Percentiles rank a stretch among this genome's conserved stretches.
Conservation (phyloP, 1,284 basidiomycete species). For the Cutaneotrichosporon cutaneum region DNA sequence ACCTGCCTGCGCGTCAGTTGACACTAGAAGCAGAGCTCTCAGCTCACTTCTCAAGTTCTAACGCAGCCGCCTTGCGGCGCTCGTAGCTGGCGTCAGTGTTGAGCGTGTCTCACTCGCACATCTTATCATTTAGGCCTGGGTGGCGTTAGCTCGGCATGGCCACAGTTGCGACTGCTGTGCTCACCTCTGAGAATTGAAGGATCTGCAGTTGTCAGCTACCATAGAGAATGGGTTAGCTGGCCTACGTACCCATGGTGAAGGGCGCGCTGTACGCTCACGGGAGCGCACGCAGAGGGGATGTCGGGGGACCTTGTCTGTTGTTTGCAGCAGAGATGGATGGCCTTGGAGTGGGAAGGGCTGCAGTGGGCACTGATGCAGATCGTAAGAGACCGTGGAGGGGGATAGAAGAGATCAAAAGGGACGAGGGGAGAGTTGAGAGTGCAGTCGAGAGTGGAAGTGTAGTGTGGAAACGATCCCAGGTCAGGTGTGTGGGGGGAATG, state of each 20-base stretch:
- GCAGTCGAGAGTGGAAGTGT: background rate
- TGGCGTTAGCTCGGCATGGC: background rate
- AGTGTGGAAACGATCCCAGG: too few species aligned
- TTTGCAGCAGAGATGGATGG: background rate
- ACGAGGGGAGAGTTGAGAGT: background rate
- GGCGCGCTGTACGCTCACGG: background rate
- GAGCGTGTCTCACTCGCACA: slow-evolving; percentile 30
- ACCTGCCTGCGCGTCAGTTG: slow-evolving; percentile 62
- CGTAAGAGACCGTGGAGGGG: background rate
- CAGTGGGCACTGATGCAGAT: background rate
- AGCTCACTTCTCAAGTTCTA: slow-evolving; percentile 86
- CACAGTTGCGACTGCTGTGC: slow-evolving; percentile 7
- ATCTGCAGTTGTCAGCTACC: slow-evolving; percentile 26
- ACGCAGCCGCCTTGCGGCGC: slow-evolving; percentile 90
- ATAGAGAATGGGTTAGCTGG: background rate
- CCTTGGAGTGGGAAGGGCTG: background rate
- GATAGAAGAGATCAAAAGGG: background rate
- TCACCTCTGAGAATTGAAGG: slow-evolving; percentile 44
- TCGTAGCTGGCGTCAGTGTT: slow-evolving; percentile 62
- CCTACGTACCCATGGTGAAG: slow-evolving; percentile 19
- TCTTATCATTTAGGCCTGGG: slow-evolving; percentile 53
- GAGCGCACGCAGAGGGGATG: background rate
- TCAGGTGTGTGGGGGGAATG: too few species aligned
- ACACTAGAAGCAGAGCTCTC: background rate
- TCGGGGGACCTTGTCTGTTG: background rate